A percentile compares a stretch with the other conserved stretches of the same genome.
These are phyloP conservation scores for Eucalyptus melliodora DNA, from an alignment of 345 rosid species.

Conservation along the genomic window DNA sequence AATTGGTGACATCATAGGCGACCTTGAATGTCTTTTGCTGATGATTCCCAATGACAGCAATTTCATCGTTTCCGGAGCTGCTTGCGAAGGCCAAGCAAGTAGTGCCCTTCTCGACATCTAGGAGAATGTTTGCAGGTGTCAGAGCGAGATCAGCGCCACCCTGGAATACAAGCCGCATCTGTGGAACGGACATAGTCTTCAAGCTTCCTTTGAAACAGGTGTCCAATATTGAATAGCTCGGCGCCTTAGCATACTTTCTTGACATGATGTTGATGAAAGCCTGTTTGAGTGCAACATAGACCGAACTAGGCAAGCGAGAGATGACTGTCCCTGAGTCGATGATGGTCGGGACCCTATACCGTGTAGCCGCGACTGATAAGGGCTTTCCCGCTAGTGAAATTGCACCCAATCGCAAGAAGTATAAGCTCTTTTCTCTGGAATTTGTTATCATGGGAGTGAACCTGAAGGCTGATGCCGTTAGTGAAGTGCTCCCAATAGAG, in stretches of 20 bases:
- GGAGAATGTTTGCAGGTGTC: slow-evolving; percentile 4
- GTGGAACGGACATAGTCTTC: slow-evolving; percentile 12
- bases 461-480: slow-evolving; percentile 4
- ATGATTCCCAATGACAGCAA: slow-evolving; percentile 26
- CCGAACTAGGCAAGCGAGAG: slow-evolving; percentile 25
- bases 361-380: background rate
- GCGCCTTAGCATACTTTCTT: slow-evolving; percentile 7
- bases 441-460: slow-evolving; percentile 24
- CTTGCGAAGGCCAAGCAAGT: slow-evolving; percentile 28
- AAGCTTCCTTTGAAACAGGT: slow-evolving; percentile 24
- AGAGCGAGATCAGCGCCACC: slow-evolving; percentile 26
- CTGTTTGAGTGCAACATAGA: slow-evolving; percentile 5
- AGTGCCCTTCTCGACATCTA: slow-evolving; percentile 9
- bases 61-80: background rate
- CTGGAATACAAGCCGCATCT: slow-evolving; percentile 12
- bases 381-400: slow-evolving; percentile 17
- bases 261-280: slow-evolving; percentile 23
- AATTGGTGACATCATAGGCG: slow-evolving; percentile 19
- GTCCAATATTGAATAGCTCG: slow-evolving; percentile 18
- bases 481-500: slow-evolving; percentile 12
- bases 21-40: slow-evolving; percentile 27
- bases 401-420: slow-evolving; percentile 8
- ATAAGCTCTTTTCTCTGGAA: slow-evolving; percentile 6
- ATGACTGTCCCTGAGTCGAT: slow-evolving; percentile 44
- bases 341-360: slow-evolving; percentile 18